A percentile compares a stretch with the other conserved stretches of the same genome.
Conservation (phyloP, 192 early-diverging fungal genomes). For the Obelidium mucronatum region DNA sequence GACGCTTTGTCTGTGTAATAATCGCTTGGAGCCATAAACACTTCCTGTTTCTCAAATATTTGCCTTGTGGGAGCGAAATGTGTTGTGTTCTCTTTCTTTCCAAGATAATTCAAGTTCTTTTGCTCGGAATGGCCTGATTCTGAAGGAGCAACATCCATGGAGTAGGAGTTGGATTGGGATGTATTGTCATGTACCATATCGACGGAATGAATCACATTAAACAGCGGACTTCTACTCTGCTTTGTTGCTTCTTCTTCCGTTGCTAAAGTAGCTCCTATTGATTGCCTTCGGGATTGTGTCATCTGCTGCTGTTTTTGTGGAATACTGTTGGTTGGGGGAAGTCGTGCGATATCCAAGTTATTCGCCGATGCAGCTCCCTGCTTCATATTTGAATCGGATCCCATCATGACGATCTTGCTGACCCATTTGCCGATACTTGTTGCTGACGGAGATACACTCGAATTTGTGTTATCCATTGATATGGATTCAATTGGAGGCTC, state of each 20-base stretch:
- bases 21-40: no score
- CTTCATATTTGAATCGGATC: not conserved
- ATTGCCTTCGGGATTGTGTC: not conserved
- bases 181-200: not conserved
- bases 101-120: not conserved
- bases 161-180: not conserved
- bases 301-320: not conserved
- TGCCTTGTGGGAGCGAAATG: not conserved
- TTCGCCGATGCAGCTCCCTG: not conserved
- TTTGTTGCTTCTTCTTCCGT: not conserved
- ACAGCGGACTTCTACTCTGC: constrained; percentile 7
- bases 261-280: not conserved
- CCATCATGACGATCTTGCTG: constrained; percentile 6
- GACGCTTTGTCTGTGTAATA: no score
- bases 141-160: not conserved
- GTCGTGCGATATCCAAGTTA: not conserved
- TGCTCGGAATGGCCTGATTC: not conserved
- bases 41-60: not conserved
- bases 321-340: not conserved
- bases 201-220: not conserved
- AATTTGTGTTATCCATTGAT: not conserved
- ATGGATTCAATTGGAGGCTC: not conserved
- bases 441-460: not conserved
- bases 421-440: constrained; percentile 20
- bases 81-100: not conserved